A percentile compares a stretch with the other conserved stretches of the same genome.
phyloP scores from a whole-genome alignment of 805 yeast genomes.

The Nakazawaea sp. region DNA sequence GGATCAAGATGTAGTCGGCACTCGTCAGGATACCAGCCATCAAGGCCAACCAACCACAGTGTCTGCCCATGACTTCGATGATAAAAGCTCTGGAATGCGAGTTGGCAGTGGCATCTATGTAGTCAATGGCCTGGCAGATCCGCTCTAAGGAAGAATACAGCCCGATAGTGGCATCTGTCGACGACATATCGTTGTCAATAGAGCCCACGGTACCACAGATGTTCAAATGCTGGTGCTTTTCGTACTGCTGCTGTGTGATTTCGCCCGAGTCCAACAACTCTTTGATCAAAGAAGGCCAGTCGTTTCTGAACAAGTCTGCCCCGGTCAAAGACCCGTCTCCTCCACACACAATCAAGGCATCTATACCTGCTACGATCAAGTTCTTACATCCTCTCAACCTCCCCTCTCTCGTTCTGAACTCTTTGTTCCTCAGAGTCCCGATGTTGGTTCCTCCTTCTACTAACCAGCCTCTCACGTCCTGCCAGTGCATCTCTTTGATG shows the following conservation, averaged over 20 bases:
- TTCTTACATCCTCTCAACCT: slow-evolving; percentile 57
- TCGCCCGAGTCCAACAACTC: slow-evolving; percentile 42
- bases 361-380: slow-evolving; percentile 65
- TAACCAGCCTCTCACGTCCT: slow-evolving; percentile 65
- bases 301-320: slow-evolving; percentile 68
- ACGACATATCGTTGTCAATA: slow-evolving; percentile 81
- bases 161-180: slow-evolving; percentile 79
- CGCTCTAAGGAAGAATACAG: slow-evolving; percentile 73
- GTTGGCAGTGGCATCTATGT: slow-evolving; percentile 77
- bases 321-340: slow-evolving; percentile 84
- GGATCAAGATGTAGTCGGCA: slow-evolving; percentile 76
- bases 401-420: slow-evolving; percentile 61
- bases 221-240: slow-evolving; percentile 47
- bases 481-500: slow-evolving; percentile 66
- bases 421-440: slow-evolving; percentile 72
- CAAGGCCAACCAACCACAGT: slow-evolving; percentile 83
- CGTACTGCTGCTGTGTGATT: slow-evolving; percentile 39
- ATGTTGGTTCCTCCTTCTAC: slow-evolving; percentile 71
- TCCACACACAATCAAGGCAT: slow-evolving; percentile 74
- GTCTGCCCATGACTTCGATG: slow-evolving; percentile 85
- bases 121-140: slow-evolving; percentile 70
- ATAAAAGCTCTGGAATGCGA: slow-evolving; percentile 82
- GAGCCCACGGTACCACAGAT: slow-evolving; percentile 77
- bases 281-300: slow-evolving; percentile 67
- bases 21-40: slow-evolving; percentile 78